Base-by-base conservation (phyloP, 192 early-diverging fungal genomes). In the Coemansia sp. region DNA sequence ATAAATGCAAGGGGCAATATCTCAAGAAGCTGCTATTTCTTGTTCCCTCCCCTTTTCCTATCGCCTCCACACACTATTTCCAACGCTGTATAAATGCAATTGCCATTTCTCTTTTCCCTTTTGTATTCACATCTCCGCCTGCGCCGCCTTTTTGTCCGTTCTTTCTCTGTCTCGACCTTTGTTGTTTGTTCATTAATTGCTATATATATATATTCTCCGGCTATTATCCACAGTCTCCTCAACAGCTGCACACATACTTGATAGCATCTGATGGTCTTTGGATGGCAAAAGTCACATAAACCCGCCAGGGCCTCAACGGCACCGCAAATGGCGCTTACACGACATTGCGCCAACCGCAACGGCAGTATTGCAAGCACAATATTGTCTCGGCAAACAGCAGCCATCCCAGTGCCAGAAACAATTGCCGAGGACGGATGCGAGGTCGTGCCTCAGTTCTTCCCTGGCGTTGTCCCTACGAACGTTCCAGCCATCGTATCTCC, bases 401-500 rank as follows among this genome's bases (percentile, higher is more conserved):
- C 45, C 58, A 33, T 40, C 16, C 58, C 58, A 12, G 26, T 67
- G 33, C 66, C 66, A 25, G 48, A 48, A 5, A 48, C 64, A 15
- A 70, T 72, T 16, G 75, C 75, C 26, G 69, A 71, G 45, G 75
- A 77, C 35, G 61, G 58, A 23, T 67, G 74, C 57, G 75, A 77
- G 45, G 61, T 68, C 9, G 75, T 77, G 52, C 76, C 76, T 2
- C 76, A 79, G 67, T 79, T 79, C 51, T 72, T 72, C 48, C 76
- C 71, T 5, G 67, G 71, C 6, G 7, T 79, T 64, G 51, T 28
- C 60, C 55, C 55, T 31, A 34, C 55, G n/a, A 20, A n/a, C 16
- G 28, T 18, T 8, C 16, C 30, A n/a, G 30, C 31, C 29, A 26
- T 51, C 7, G 2, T 25, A n/a, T n/a, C n/a, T n/a, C n/a, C n/a